Evolutionary conservation across 768 basidiomycete genomes (phyloP).

Genomic region (Leucocoprinus sp.): DNA sequence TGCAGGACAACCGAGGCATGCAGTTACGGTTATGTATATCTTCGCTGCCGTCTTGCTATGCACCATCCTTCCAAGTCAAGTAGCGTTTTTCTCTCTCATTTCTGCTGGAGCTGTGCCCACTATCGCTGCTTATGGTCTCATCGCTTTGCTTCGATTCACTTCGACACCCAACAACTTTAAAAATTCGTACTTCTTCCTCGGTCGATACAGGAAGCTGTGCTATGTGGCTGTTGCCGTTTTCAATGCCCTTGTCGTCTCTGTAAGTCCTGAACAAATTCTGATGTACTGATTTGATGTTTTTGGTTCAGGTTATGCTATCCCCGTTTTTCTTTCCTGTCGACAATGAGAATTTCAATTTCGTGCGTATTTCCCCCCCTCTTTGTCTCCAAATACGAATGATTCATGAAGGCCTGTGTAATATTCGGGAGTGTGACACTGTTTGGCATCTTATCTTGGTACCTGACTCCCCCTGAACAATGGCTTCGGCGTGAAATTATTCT

Average conservation of each 20-base stretch:
- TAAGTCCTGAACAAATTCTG: slow-evolving; percentile 28
- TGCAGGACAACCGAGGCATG: slow-evolving; percentile 71
- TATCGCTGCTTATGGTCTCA: slow-evolving; percentile 82
- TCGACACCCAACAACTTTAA: slow-evolving; percentile 73
- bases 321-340: slow-evolving; percentile 85
- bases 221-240: slow-evolving; percentile 62
- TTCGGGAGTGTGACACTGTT: slow-evolving; percentile 74
- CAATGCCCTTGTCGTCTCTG: slow-evolving; percentile 68
- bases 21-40: slow-evolving; percentile 79
- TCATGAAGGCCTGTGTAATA: slow-evolving; percentile 60
- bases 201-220: slow-evolving; percentile 56
- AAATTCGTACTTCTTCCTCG: slow-evolving; percentile 65
- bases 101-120: slow-evolving; percentile 83
- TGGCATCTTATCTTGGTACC: slow-evolving; percentile 68
- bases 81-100: slow-evolving; percentile 86
- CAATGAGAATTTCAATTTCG: slow-evolving; percentile 77
- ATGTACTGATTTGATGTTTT: slow-evolving; percentile 10
- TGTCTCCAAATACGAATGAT: background rate
- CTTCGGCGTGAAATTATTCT: slow-evolving; percentile 55
- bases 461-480: slow-evolving; percentile 77
- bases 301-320: slow-evolving; percentile 63
- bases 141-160: slow-evolving; percentile 66
- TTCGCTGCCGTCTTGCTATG: slow-evolving; percentile 74
- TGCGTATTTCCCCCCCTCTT: slow-evolving; percentile 28
- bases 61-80: slow-evolving; percentile 82